A percentile compares a stretch with the other conserved stretches of the same genome.
Conservation (phyloP, 257 asterid species). For the Solanum verrucosum region DNA sequence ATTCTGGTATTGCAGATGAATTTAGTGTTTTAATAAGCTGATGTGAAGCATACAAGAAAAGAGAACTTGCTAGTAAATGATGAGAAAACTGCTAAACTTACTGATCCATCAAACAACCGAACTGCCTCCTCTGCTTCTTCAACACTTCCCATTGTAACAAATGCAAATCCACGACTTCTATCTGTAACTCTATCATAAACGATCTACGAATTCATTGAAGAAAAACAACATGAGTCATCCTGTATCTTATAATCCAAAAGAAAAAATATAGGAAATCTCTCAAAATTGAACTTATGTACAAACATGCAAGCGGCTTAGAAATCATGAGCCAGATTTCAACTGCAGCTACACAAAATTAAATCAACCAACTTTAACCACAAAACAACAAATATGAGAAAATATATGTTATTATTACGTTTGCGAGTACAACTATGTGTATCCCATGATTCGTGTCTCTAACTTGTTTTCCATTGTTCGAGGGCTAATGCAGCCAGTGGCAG, state of each 20-base stretch:
- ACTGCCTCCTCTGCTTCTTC: constrained; percentile 86
- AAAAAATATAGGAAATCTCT: background rate
- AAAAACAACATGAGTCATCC: background rate
- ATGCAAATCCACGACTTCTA: constrained; percentile 90
- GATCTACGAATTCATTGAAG: constrained; percentile 28
- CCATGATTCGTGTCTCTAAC: background rate
- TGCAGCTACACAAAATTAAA: background rate
- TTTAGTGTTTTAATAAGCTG: background rate
- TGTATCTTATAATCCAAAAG: background rate
- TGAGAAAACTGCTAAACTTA: constrained; percentile 29
- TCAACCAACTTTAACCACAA: background rate
- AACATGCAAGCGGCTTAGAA: background rate
- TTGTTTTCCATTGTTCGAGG: background rate
- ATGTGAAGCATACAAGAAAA: background rate
- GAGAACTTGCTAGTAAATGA: background rate
- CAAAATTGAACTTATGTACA: background rate
- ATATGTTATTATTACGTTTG: background rate
- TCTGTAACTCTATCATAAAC: constrained; percentile 76
- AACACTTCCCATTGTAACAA: constrained; percentile 73
- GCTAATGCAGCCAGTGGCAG: background rate
- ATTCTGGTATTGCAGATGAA: background rate
- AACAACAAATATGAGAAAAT: background rate
- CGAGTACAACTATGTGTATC: background rate
- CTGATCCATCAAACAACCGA: constrained; percentile 78
- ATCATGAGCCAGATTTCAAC: background rate